A percentile compares a stretch with the other conserved stretches of the same genome.
Evolutionary conservation across 208 protist genomes (phyloP).

Genomic region (Leishmania turanica): DNA sequence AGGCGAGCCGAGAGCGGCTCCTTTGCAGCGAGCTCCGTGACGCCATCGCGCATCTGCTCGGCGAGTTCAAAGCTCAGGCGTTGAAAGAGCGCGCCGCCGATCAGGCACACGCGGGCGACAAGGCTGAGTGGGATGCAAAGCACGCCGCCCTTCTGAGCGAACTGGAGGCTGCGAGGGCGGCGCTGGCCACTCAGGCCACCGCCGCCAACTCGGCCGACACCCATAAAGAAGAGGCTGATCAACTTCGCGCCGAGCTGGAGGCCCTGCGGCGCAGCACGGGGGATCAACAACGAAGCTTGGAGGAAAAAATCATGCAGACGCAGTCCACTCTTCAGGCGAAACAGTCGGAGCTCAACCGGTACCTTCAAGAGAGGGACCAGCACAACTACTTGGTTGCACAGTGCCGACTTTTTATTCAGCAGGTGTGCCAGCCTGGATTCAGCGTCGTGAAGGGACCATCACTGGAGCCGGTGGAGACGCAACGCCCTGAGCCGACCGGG

Average conservation of each 20-base stretch:
- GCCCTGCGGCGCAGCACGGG: conserved; percentile 20
- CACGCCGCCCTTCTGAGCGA: neutral
- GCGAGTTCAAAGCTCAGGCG: neutral
- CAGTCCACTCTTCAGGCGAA: conserved; percentile 29
- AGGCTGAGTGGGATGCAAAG: conserved; percentile 4
- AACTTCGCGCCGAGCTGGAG: conserved; percentile 21
- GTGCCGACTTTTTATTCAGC: conserved; percentile 75
- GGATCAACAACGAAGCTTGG: conserved; percentile 38
- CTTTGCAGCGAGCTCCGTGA: conserved; percentile 4
- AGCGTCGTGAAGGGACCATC: conserved; percentile 80
- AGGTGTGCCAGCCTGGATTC: conserved; percentile 83
- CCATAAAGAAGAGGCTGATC: conserved; percentile 6
- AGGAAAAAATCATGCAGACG: conserved; percentile 28
- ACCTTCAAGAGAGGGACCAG: conserved; percentile 31
- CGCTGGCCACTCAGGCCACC: neutral
- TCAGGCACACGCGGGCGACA: conserved; percentile 3
- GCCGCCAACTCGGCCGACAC: neutral
- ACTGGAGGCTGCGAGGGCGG: conserved; percentile 5
- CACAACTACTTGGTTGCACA: conserved; percentile 61
- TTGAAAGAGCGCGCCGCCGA: neutral
- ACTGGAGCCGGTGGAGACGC: conserved; percentile 75
- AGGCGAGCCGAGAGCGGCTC: conserved; percentile 10
- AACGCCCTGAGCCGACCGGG: conserved; percentile 66
- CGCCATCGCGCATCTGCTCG: neutral
- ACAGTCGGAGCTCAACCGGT: conserved; percentile 13